Evolutionary conservation across 352 stramenopile species (phyloP).

Genomic region (Phytophthora citricola): DNA sequence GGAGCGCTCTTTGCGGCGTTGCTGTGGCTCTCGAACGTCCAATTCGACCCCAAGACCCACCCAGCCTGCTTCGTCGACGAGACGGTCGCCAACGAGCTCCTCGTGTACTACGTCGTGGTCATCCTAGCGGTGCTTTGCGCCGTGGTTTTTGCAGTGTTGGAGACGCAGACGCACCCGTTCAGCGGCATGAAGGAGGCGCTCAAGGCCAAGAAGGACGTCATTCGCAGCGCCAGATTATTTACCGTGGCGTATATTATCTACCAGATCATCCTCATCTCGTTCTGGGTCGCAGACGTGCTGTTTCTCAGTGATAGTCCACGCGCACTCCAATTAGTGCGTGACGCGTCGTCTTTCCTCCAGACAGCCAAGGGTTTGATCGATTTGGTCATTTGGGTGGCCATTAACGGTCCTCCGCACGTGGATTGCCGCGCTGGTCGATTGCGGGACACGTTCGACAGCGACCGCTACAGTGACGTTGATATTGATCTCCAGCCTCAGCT

Average conservation of each 20-base stretch:
- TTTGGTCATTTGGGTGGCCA: slow-evolving; percentile 84
- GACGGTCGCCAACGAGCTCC: slow-evolving; percentile 61
- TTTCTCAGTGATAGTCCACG: slow-evolving; percentile 43
- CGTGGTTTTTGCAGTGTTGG: slow-evolving; percentile 66
- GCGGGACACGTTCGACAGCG: slow-evolving; percentile 48
- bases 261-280: slow-evolving; percentile 83
- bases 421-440: slow-evolving; percentile 37
- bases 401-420: slow-evolving; percentile 58
- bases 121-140: slow-evolving; percentile 74
- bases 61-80: slow-evolving; percentile 80
- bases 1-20: slow-evolving; percentile 56
- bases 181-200: slow-evolving; percentile 81
- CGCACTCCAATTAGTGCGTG: slow-evolving; percentile 52
- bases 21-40: slow-evolving; percentile 61
- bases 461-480: slow-evolving; percentile 76
- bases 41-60: slow-evolving; percentile 59
- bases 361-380: slow-evolving; percentile 83
- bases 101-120: slow-evolving; percentile 82
- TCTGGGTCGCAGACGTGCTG: slow-evolving; percentile 74
- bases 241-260: slow-evolving; percentile 84
- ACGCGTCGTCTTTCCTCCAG: slow-evolving; percentile 73
- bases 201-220: slow-evolving; percentile 82
- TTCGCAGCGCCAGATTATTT: slow-evolving; percentile 82
- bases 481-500: slow-evolving; percentile 87
- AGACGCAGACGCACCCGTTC: slow-evolving; percentile 76